These are phyloP conservation scores for Chaetomium sp. DNA, from an alignment of 2,329 filamentous ascomycete species.

Conservation along the genomic window DNA sequence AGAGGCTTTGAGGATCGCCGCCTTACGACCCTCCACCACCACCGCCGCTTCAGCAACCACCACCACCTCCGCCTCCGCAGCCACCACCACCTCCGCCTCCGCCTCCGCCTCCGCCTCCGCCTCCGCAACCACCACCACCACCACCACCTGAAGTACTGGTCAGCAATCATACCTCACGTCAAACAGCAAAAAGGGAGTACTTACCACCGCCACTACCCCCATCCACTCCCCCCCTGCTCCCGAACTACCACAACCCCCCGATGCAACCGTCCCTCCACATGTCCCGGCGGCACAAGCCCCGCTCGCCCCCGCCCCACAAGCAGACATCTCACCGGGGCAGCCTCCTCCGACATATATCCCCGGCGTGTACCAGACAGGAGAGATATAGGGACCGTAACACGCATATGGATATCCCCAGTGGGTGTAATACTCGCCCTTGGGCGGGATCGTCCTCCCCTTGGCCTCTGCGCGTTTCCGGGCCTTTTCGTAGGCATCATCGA, in stretches of 20 bases:
- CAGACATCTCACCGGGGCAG: conserved; percentile 42
- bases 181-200: background rate
- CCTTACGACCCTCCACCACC: background rate
- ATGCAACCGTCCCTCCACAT: conserved; percentile 49
- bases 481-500: conserved; percentile 60
- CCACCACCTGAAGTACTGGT: background rate
- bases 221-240: conserved; percentile 10
- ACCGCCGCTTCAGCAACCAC: conserved; percentile 7
- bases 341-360: conserved; percentile 51
- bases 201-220: conserved; percentile 11
- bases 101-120: background rate
- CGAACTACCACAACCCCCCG: conserved; percentile 37
- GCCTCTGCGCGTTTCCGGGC: conserved; percentile 53
- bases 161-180: background rate
- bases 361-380: conserved; percentile 47
- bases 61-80: conserved; percentile 7
- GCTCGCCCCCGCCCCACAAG: conserved; percentile 42
- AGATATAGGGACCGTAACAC: conserved; percentile 52
- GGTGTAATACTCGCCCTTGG: conserved; percentile 48
- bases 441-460: conserved; percentile 52
- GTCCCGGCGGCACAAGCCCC: conserved; percentile 52
- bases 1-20: no score
- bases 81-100: conserved; percentile 16
- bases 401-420: conserved; percentile 58
- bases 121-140: no score